Conservation (phyloP, 352 stramenopile species). For the Phytophthora niederhauseri region DNA sequence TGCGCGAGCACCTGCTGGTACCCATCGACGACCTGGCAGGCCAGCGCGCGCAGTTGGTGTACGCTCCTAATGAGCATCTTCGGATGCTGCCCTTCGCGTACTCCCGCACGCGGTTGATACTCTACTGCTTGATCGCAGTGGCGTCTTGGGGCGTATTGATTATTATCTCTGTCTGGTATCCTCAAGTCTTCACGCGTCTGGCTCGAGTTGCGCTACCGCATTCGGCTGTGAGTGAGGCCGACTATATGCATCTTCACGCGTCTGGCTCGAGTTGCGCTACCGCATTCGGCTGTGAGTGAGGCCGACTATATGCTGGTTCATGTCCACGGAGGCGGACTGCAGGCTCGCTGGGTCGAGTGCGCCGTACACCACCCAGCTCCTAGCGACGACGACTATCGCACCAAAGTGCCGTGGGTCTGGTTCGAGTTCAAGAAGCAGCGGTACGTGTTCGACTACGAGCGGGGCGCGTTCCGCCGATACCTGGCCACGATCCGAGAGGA, state of each 20-base stretch:
- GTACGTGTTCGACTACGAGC: constrained; percentile 62
- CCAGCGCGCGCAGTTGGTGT: constrained; percentile 45
- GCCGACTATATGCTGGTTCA: constrained; percentile 58
- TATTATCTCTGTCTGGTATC: constrained; percentile 62
- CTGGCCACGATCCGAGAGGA: constrained; percentile 42
- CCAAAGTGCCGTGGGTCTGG: constrained; percentile 47
- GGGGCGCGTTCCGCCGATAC: constrained; percentile 57
- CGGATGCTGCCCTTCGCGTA: constrained; percentile 46
- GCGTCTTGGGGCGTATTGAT: constrained; percentile 32
- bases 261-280: constrained; percentile 39
- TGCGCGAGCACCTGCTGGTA: constrained; percentile 55
- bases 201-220: constrained; percentile 36
- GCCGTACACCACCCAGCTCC: constrained; percentile 34
- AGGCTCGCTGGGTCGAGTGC: constrained; percentile 51
- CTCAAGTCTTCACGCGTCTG: constrained; percentile 70
- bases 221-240: constrained; percentile 38
- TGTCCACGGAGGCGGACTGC: constrained; percentile 43
- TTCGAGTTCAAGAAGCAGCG: constrained; percentile 79
- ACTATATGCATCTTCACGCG: constrained; percentile 67
- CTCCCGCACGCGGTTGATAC: constrained; percentile 34
- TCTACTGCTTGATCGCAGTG: constrained; percentile 46
- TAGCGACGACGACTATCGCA: constrained; percentile 15
- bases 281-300: constrained; percentile 32
- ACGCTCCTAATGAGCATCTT: constrained; percentile 48
- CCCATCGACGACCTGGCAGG: constrained; percentile 46